A percentile compares a stretch with the other conserved stretches of the same genome.
phyloP scores from a whole-genome alignment of 2,329 filamentous ascomycete species.

The Ophiostoma piceae region DNA sequence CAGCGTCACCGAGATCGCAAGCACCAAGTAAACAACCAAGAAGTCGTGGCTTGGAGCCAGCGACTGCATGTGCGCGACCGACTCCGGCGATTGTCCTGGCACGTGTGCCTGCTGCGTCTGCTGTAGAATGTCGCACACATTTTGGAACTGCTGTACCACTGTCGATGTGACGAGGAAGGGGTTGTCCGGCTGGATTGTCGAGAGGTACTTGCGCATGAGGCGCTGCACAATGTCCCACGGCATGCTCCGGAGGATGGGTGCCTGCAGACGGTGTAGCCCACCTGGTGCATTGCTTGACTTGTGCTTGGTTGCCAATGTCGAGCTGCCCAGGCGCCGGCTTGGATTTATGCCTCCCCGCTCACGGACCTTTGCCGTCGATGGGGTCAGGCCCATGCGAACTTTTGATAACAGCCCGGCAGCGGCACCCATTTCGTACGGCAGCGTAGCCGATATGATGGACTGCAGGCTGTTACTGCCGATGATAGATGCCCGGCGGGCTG shows the following conservation, averaged over 20 bases:
- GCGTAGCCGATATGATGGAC: conserved; percentile 31
- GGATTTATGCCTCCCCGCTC: conserved; percentile 33
- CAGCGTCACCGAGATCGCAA: conserved; percentile 34
- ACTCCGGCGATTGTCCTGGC: neutral
- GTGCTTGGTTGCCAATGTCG: conserved; percentile 6
- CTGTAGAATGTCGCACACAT: conserved; percentile 17
- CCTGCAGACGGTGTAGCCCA: neutral
- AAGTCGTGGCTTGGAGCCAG: conserved; percentile 33
- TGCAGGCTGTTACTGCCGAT: conserved; percentile 32
- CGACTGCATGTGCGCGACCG: conserved; percentile 18
- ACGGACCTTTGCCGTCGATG: conserved; percentile 31
- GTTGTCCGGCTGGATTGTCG: conserved; percentile 32
- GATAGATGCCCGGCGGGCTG: conserved; percentile 28
- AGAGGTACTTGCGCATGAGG: conserved; percentile 34
- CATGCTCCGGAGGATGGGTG: conserved; percentile 24
- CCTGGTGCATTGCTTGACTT: neutral
- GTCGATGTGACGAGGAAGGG: conserved; percentile 31
- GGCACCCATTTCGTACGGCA: conserved; percentile 30
- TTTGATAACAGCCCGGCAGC: conserved; percentile 33
- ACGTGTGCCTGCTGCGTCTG: conserved; percentile 24
- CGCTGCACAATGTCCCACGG: conserved; percentile 27
- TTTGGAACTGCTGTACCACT: conserved; percentile 32
- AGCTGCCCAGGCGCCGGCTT: neutral
- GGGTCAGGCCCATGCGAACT: conserved; percentile 35
- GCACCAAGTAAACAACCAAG: conserved; percentile 33